phyloP scores from a whole-genome alignment of 169 alveolate genomes.

The Plasmodium relictum region DNA sequence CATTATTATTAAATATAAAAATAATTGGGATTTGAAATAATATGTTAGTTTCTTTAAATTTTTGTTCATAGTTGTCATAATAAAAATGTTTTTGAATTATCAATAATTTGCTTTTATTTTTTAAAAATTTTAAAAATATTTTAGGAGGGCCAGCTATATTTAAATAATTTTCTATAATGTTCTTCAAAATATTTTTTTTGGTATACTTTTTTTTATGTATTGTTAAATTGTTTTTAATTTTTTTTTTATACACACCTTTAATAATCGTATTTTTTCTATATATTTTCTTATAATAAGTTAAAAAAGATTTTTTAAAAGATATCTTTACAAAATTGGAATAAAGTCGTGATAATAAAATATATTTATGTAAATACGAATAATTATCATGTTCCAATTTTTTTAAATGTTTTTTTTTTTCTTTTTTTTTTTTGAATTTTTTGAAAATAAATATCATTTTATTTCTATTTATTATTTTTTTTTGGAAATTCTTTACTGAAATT shows the following conservation, averaged over 20 bases:
- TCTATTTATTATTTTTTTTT: neutral
- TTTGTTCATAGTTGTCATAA: conserved; percentile 54
- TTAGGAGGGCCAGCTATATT: conserved; percentile 63
- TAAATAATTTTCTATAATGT: conserved; percentile 23
- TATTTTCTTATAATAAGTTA: conserved; percentile 7
- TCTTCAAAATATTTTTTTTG: conserved; percentile 6
- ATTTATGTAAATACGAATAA: neutral
- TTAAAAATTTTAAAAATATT: conserved; percentile 48
- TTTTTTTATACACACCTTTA: neutral
- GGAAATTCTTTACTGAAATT: neutral
- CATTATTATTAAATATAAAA: conserved; percentile 21
- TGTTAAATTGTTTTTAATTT: neutral
- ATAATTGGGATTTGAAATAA: conserved; percentile 54
- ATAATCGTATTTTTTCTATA: neutral
- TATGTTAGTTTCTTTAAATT: conserved; percentile 27
- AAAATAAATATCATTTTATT: neutral
- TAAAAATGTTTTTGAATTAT: conserved; percentile 61
- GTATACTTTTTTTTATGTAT: neutral
- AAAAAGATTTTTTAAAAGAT: neutral
- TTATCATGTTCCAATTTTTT: no score
- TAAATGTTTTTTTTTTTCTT: neutral
- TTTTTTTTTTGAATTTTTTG: neutral
- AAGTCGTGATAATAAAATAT: neutral
- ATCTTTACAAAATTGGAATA: conserved; percentile 10
- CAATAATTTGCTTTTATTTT: conserved; percentile 41